Evolutionary conservation across 805 yeast genomes (phyloP).

Genomic region (Kluyveromyces wickerhamii): DNA sequence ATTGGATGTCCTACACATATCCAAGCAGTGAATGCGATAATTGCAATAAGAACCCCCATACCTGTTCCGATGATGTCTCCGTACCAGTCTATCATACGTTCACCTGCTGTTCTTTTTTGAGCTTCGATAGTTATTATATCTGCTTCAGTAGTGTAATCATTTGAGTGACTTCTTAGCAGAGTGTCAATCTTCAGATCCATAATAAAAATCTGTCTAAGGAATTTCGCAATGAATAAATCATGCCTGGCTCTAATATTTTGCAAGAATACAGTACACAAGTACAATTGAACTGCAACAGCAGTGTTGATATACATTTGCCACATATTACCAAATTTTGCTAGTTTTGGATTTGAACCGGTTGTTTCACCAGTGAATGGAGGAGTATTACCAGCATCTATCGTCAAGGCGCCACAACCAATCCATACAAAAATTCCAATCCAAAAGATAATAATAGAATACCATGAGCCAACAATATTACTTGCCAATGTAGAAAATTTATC

Average conservation of each 20-base stretch:
- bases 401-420: conserved; percentile 32
- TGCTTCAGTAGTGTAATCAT: conserved; percentile 21
- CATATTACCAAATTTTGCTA: conserved; percentile 25
- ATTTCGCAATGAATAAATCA: conserved; percentile 24
- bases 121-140: conserved; percentile 17
- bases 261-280: conserved; percentile 31
- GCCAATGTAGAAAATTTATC: conserved; percentile 26
- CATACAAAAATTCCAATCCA: conserved; percentile 35
- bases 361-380: conserved; percentile 23
- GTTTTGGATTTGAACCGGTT: conserved; percentile 18
- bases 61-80: conserved; percentile 39
- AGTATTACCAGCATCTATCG: conserved; percentile 20
- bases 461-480: conserved; percentile 28
- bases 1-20: conserved; percentile 31
- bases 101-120: conserved; percentile 14
- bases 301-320: conserved; percentile 39
- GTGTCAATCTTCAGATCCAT: conserved; percentile 28
- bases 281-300: conserved; percentile 33
- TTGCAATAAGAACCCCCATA: conserved; percentile 31
- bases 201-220: conserved; percentile 15
- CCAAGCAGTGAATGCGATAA: conserved; percentile 33
- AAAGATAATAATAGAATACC: conserved; percentile 26
- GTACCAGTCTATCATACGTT: conserved; percentile 30
- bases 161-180: conserved; percentile 13
- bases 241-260: conserved; percentile 36